Conservation (phyloP, 495 filamentous ascomycete genomes). For the Penicillium macrosclerotiorum region DNA sequence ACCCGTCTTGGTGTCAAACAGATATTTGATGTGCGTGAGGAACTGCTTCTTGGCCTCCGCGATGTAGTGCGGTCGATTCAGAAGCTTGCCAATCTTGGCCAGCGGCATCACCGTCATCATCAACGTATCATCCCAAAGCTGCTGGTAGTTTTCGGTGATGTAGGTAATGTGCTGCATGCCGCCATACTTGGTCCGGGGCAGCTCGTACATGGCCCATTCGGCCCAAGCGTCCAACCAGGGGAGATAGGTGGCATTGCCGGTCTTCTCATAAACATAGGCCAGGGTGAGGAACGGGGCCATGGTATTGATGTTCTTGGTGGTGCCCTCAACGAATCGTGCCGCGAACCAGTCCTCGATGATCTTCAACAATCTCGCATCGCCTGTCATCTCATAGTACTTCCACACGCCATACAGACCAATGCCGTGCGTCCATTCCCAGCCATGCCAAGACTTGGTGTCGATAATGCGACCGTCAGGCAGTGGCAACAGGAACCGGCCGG, state of each 20-base stretch:
- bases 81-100: constrained; percentile 68
- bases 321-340: constrained; percentile 61
- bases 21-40: constrained; percentile 67
- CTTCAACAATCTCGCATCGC: constrained; percentile 44
- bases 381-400: constrained; percentile 69
- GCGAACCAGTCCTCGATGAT: constrained; percentile 70
- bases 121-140: constrained; percentile 76
- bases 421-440: constrained; percentile 82
- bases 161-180: constrained; percentile 72
- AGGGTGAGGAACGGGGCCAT: constrained; percentile 72
- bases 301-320: constrained; percentile 80
- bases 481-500: constrained; percentile 64
- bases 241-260: constrained; percentile 56
- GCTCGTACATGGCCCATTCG: constrained; percentile 73
- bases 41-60: constrained; percentile 72
- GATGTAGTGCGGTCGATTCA: constrained; percentile 64
- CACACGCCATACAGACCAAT: constrained; percentile 76
- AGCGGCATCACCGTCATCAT: constrained; percentile 81
- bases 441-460: constrained; percentile 75
- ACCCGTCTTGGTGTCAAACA: constrained; percentile 64
- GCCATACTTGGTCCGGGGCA: constrained; percentile 64
- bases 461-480: constrained; percentile 69
- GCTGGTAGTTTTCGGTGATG: constrained; percentile 59
- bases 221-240: constrained; percentile 73
- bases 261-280: constrained; percentile 68